Conservation (phyloP, 768 basidiomycete genomes). For the Dendrothele bispora region DNA sequence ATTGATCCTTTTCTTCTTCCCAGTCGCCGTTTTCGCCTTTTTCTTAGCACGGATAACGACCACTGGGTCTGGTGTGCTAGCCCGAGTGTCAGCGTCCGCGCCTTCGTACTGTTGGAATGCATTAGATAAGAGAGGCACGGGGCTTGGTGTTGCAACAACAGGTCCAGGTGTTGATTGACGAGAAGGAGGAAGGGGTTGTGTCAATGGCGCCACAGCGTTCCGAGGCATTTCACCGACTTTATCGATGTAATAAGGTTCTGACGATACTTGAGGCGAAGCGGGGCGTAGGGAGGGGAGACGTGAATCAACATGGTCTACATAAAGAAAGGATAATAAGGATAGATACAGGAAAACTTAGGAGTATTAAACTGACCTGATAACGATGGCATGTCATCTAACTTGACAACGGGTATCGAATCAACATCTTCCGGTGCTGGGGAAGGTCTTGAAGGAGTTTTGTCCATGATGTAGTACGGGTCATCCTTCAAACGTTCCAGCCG, state of each 20-base stretch:
- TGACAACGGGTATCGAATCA: slow-evolving; percentile 92
- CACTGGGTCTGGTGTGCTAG: slow-evolving; percentile 58
- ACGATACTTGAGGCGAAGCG: slow-evolving; percentile 36
- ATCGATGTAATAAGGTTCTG: slow-evolving; percentile 63
- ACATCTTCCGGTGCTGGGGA: slow-evolving; percentile 51
- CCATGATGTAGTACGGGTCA: slow-evolving; percentile 90
- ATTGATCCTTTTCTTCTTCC: slow-evolving; percentile 69
- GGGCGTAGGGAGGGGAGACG: slow-evolving; percentile 47
- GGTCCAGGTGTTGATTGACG: slow-evolving; percentile 26
- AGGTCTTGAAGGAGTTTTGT: slow-evolving; percentile 47
- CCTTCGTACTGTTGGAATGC: slow-evolving; percentile 58
- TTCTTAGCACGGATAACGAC: slow-evolving; percentile 74
- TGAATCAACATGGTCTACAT: slow-evolving; percentile 28
- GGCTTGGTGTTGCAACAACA: slow-evolving; percentile 24
- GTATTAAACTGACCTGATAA: slow-evolving; percentile 30
- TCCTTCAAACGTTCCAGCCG: slow-evolving; percentile 74
- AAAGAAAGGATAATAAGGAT: neutral
- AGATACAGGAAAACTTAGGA: neutral
- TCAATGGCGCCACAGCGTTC: slow-evolving; percentile 32
- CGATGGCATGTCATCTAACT: slow-evolving; percentile 72
- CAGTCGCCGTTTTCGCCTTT: slow-evolving; percentile 64
- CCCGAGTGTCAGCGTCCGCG: slow-evolving; percentile 42
- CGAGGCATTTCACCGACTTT: slow-evolving; percentile 86
- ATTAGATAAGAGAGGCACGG: slow-evolving; percentile 21
- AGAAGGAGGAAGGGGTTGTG: slow-evolving; percentile 12